These are phyloP conservation scores for Brettanomyces nanus DNA, from an alignment of 805 yeast genomes.

Conservation along the genomic window DNA sequence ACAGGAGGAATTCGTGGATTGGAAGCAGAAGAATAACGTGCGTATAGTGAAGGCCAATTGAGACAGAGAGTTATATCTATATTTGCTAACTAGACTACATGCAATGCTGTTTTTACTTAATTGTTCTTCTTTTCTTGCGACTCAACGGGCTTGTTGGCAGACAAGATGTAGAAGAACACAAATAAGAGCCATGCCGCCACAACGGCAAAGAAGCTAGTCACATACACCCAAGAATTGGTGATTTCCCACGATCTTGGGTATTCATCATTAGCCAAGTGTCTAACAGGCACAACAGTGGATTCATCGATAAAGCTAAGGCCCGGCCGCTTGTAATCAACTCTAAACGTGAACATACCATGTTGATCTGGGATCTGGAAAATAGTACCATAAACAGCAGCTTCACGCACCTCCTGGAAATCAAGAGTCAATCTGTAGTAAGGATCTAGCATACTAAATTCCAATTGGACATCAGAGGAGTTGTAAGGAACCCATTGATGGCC, in stretches of 20 bases:
- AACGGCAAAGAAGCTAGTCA: conserved; percentile 63
- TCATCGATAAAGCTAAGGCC: conserved; percentile 67
- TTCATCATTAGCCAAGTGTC: conserved; percentile 95
- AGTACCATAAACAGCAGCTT: conserved; percentile 42
- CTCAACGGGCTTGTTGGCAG: conserved; percentile 15
- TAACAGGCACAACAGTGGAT: conserved; percentile 65
- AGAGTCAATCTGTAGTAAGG: conserved; percentile 85
- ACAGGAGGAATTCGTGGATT: conserved; percentile 34
- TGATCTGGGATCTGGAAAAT: conserved; percentile 82
- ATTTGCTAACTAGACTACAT: neutral
- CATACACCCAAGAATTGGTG: conserved; percentile 87
- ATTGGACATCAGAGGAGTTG: conserved; percentile 55
- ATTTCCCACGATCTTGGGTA: conserved; percentile 90
- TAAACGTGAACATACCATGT: conserved; percentile 91
- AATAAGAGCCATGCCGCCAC: conserved; percentile 71
- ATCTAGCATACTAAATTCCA: conserved; percentile 84
- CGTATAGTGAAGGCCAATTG: conserved; percentile 38
- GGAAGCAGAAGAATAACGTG: conserved; percentile 45
- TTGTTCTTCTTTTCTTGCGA: conserved; percentile 17
- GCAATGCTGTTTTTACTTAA: conserved; percentile 6
- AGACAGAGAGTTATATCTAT: too few species aligned
- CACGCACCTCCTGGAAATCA: conserved; percentile 30
- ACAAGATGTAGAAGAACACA: conserved; percentile 51
- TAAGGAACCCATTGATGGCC: conserved; percentile 67
- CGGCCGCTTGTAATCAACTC: conserved; percentile 65